These are phyloP conservation scores for Lactarius quietus DNA, from an alignment of 768 basidiomycete species.

Conservation along the genomic window DNA sequence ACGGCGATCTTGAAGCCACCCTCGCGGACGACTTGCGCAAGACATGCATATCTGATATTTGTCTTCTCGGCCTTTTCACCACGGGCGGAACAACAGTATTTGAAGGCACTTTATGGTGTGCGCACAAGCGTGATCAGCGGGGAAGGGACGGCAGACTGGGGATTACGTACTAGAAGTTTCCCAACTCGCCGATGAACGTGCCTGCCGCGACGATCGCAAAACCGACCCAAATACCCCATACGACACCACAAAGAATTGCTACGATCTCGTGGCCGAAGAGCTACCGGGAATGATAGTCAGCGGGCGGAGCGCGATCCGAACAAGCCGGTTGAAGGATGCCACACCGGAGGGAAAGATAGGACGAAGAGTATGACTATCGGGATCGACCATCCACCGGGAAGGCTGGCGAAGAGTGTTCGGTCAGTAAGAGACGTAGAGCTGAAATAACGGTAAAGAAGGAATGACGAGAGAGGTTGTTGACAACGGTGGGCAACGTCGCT, in stretches of 20 bases:
- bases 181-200: constrained; percentile 82
- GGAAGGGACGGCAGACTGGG: not conserved
- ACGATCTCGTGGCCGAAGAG: constrained; percentile 93
- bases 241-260: constrained; percentile 81
- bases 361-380: constrained; percentile 81
- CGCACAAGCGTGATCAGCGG: not conserved
- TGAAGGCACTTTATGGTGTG: constrained; percentile 62
- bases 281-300: constrained; percentile 34
- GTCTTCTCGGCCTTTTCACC: constrained; percentile 61
- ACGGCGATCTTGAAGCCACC: constrained; percentile 86
- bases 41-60: constrained; percentile 45
- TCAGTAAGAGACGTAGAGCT: not conserved
- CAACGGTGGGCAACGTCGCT: constrained; percentile 10
- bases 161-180: constrained; percentile 75
- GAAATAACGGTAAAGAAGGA: not conserved
- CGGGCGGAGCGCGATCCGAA: not conserved
- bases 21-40: constrained; percentile 63
- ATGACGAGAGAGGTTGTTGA: constrained; percentile 11
- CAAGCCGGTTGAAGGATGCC: constrained; percentile 22
- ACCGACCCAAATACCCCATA: constrained; percentile 86
- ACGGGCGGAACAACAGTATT: constrained; percentile 68
- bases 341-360: constrained; percentile 80
- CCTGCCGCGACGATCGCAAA: constrained; percentile 85
- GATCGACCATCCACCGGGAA: constrained; percentile 65
- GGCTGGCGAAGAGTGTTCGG: constrained; percentile 33